Conservation (phyloP, 352 stramenopile species). For the Phytophthora nicotianae region DNA sequence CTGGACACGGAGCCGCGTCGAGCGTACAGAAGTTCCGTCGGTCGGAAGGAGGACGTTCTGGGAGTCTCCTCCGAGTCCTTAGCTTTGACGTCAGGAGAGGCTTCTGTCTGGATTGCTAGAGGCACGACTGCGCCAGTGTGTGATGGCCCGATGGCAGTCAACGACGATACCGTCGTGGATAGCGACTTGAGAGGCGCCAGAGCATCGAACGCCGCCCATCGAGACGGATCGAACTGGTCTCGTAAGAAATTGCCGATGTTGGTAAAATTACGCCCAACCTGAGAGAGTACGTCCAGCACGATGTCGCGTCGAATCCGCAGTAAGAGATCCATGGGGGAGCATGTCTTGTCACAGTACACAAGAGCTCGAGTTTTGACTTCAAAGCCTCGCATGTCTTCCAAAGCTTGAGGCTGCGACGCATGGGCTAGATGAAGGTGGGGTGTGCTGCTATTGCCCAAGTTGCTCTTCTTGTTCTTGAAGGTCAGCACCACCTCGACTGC, state of each 20-base stretch:
- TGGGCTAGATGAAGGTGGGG: slow-evolving; percentile 20
- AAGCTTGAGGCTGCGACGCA: slow-evolving; percentile 39
- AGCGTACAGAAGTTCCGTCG: not conserved
- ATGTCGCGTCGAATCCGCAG: slow-evolving; percentile 81
- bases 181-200: slow-evolving; percentile 67
- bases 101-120: not conserved
- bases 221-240: slow-evolving; percentile 75
- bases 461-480: slow-evolving; percentile 81
- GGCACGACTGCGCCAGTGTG: slow-evolving; percentile 26
- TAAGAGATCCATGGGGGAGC: slow-evolving; percentile 71
- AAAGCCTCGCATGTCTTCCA: slow-evolving; percentile 88
- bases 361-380: slow-evolving; percentile 86
- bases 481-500: slow-evolving; percentile 78
- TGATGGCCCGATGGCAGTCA: slow-evolving; percentile 27
- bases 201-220: slow-evolving; percentile 72
- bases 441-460: slow-evolving; percentile 13
- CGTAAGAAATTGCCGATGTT: slow-evolving; percentile 86
- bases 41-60: slow-evolving; percentile 1
- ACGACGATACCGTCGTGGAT: slow-evolving; percentile 30
- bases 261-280: slow-evolving; percentile 86
- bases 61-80: slow-evolving; percentile 6
- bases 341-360: slow-evolving; percentile 89
- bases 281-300: slow-evolving; percentile 80
- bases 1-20: not conserved
- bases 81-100: not conserved